A percentile compares a stretch with the other conserved stretches of the same genome.
These are phyloP conservation scores for Lantana camara DNA, from an alignment of 257 asterid genomes.

Conservation along the genomic window DNA sequence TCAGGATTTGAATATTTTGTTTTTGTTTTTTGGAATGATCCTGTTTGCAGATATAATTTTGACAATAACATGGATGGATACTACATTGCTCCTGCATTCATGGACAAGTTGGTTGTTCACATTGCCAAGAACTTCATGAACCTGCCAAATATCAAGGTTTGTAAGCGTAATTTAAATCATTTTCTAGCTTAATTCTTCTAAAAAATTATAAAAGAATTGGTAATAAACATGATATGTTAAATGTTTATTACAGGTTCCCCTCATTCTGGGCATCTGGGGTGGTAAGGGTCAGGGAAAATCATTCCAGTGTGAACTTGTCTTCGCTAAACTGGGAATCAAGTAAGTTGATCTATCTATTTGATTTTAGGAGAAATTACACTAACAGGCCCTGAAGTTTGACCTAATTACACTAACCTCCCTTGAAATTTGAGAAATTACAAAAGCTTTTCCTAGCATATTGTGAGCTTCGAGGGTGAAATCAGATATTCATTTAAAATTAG, in stretches of 20 bases:
- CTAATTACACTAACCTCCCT: too few relatives aligned
- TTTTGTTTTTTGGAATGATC: neutral
- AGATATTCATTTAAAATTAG: too few relatives aligned
- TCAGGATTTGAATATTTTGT: neutral
- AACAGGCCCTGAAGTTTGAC: too few relatives aligned
- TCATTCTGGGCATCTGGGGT: constrained; percentile 62
- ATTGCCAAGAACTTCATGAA: constrained; percentile 50
- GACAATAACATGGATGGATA: constrained; percentile 46
- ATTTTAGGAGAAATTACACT: neutral
- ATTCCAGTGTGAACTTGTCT: constrained; percentile 65
- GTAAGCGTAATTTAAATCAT: neutral
- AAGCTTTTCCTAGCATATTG: too few relatives aligned
- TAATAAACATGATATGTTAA: neutral
- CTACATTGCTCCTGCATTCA: constrained; percentile 62
- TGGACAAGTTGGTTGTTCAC: constrained; percentile 54
- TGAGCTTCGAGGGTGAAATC: too few relatives aligned
- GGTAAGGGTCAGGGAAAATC: constrained; percentile 70
- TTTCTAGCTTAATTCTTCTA: neutral
- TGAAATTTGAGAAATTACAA: too few relatives aligned
- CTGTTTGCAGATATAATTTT: constrained; percentile 30
- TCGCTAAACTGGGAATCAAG: constrained; percentile 63
- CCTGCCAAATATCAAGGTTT: constrained; percentile 50
- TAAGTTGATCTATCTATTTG: neutral
- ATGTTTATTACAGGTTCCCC: constrained; percentile 40
- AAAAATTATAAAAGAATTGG: too few relatives aligned